Evolutionary conservation across 78 protist species (phyloP).

Genomic region (Tieghemostelium lacteum): DNA sequence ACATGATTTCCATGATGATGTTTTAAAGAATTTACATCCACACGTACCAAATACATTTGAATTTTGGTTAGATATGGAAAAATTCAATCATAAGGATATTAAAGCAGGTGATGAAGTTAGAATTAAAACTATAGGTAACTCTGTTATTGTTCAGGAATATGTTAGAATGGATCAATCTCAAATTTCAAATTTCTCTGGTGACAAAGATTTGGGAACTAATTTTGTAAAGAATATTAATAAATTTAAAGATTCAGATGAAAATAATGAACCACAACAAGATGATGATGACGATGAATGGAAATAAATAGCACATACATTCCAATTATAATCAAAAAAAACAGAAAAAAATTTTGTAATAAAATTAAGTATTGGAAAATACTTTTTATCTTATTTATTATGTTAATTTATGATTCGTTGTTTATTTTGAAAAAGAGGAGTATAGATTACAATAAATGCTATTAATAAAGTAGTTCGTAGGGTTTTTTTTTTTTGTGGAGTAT

Average conservation of each 20-base stretch:
- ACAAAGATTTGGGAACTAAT: slow-evolving; percentile 6
- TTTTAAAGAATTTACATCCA: slow-evolving; percentile 12
- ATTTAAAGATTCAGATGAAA: neutral
- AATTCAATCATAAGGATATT: slow-evolving; percentile 20
- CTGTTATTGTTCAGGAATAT: slow-evolving; percentile 22
- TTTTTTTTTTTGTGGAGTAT: no score
- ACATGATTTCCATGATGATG: slow-evolving; percentile 43
- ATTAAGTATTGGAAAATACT: no score
- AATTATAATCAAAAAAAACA: neutral
- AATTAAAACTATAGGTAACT: slow-evolving; percentile 35
- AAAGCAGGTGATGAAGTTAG: slow-evolving; percentile 50
- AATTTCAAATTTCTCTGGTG: slow-evolving; percentile 49
- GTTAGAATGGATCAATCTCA: slow-evolving; percentile 51
- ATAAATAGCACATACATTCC: neutral
- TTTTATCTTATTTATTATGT: no score
- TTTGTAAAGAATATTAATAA: slow-evolving; percentile 1
- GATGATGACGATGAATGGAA: slow-evolving; percentile 41
- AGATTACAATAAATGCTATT: no score
- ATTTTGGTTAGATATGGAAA: slow-evolving; percentile 60
- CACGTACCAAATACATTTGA: neutral
- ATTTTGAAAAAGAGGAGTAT: no score
- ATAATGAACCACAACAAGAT: neutral
- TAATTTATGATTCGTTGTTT: no score
- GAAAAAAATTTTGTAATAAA: no score
- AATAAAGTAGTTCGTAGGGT: no score